These are phyloP conservation scores for Colletotrichum sansevieriae DNA, from an alignment of 2,329 filamentous ascomycete genomes.

Conservation along the genomic window DNA sequence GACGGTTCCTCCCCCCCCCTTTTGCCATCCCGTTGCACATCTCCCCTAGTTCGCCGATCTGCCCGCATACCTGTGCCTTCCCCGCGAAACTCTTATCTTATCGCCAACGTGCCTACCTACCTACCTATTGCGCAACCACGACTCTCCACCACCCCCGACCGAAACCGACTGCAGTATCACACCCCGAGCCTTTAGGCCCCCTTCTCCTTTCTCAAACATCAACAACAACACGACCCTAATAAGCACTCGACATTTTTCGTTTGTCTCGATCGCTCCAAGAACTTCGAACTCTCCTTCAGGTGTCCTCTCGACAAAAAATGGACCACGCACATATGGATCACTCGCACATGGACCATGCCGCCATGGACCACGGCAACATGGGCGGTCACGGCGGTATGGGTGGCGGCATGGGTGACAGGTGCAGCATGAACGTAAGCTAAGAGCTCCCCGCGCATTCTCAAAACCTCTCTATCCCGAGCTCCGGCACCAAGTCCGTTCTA, in stretches of 20 bases:
- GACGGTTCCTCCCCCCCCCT: neutral
- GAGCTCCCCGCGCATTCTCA: neutral
- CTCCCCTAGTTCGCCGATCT: constrained; percentile 7
- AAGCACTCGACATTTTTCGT: neutral
- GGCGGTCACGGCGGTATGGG: constrained; percentile 64
- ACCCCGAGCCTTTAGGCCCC: constrained; percentile 18
- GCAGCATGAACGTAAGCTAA: constrained; percentile 87
- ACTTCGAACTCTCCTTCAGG: neutral
- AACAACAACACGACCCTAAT: neutral
- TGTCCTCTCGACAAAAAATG: neutral
- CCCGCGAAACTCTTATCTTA: constrained; percentile 16
- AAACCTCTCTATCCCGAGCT: neutral
- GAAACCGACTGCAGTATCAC: constrained; percentile 16
- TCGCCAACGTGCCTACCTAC: neutral
- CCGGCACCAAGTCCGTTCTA: neutral
- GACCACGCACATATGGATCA: constrained; percentile 56
- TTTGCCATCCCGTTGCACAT: neutral
- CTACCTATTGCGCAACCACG: neutral
- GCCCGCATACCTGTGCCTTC: neutral
- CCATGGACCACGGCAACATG: constrained; percentile 62
- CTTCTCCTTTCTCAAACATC: constrained; percentile 13
- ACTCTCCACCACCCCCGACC: neutral
- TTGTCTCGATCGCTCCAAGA: neutral
- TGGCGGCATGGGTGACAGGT: constrained; percentile 74
- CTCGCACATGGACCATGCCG: constrained; percentile 56